These are phyloP conservation scores for Zasmidium cellare DNA, from an alignment of 2,329 filamentous ascomycete species.

Conservation along the genomic window DNA sequence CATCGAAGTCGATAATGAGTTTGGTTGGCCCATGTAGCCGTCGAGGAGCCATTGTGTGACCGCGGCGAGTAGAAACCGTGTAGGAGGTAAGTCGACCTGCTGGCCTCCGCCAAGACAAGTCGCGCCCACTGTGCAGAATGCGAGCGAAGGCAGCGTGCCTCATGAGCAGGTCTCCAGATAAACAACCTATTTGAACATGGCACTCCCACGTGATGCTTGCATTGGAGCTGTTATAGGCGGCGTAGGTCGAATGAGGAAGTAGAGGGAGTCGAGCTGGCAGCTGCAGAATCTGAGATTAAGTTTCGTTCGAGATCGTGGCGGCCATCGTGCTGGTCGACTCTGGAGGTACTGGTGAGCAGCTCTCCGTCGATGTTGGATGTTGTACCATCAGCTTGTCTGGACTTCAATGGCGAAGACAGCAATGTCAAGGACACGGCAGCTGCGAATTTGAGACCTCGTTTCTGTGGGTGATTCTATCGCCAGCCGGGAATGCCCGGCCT, in stretches of 20 bases:
- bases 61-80: background rate
- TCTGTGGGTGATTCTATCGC: too few species aligned
- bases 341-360: background rate
- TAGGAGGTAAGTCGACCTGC: background rate
- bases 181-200: background rate
- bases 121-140: background rate
- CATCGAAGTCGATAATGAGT: constrained; percentile 49
- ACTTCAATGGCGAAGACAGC: too few species aligned
- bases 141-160: background rate
- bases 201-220: background rate
- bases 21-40: constrained; percentile 18
- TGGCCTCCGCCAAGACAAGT: background rate
- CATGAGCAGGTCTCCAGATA: background rate
- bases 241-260: background rate
- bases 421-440: too few species aligned
- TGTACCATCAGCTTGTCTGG: too few species aligned
- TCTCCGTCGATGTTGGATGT: background rate
- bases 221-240: background rate
- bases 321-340: background rate
- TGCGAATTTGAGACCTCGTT: too few species aligned
- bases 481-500: too few species aligned
- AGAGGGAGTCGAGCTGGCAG: background rate
- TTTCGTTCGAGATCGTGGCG: background rate
- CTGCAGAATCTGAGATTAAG: background rate
- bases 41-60: constrained; percentile 9